Evolutionary conservation across 305 asterid species (phyloP), one percentile per base, ranked within the genome.

Genomic region (Fraxinus baroniana): DNA sequence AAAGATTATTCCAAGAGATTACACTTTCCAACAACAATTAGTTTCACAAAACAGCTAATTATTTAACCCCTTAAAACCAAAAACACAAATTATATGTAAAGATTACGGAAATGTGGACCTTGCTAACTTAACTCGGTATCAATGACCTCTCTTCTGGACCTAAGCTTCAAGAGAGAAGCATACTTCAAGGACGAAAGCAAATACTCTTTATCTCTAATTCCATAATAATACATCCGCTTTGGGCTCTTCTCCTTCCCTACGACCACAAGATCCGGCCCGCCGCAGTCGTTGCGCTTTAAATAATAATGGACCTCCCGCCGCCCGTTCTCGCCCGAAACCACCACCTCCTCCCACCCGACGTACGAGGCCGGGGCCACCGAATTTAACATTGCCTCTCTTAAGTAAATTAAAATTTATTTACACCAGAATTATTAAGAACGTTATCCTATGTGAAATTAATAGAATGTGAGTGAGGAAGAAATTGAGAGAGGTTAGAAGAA

Each of bases 241-340:
- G 77, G 66, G 70, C 85, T 87, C 86, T 88, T 93, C 86, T 92
- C 95, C 83, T 89, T 93, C 55, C 98, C 97, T n/a, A 89, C 92
- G 8, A 92, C 89, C 33, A 91, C 93, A 77, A 90, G 92, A 87
- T 91, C 92, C 87, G 90, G 87, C 60, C 89, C 91, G 2, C 80
- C 84, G 79, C 91, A 92, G 80, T 91, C 76, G 71, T 60, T 88
- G 66, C 92, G 89, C 81, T 87, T 87, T 82, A 95, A 88, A 86
- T 89, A 91, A 83, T 92, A 95, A 49, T 78, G 90, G 33, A 92
- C 93, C 87, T 88, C 91, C 60, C 93, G 88, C 86, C 87, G 89
- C 64, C 93, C 97, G 73, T 88, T 88, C 52, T 89, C 93, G 79
- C 77, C 73, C 3, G 92, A 90, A 33, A 82, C 91, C 62, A 82